Evolutionary conservation across 1,139 yeast genomes (phyloP).

Genomic region (Debaryomyces subglobosus): DNA sequence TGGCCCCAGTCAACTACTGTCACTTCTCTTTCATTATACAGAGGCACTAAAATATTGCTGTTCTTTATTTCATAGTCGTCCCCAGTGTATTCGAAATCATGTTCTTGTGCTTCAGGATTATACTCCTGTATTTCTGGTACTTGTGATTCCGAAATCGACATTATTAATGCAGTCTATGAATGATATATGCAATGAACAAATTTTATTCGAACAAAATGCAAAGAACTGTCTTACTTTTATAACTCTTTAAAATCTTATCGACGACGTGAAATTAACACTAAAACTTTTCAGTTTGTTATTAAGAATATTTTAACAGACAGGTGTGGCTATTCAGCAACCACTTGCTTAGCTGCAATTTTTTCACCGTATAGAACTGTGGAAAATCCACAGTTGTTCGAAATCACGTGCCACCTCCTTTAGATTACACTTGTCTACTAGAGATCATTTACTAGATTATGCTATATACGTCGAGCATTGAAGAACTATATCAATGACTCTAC

Average conservation of each 20-base stretch:
- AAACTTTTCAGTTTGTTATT: not conserved
- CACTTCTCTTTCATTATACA: constrained; percentile 45
- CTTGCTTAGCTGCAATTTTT: constrained; percentile 7
- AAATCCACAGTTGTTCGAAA: constrained; percentile 24
- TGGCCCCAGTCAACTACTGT: constrained; percentile 50
- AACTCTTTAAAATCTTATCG: not conserved
- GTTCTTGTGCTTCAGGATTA: constrained; percentile 1
- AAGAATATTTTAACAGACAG: not conserved
- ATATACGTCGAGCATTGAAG: not conserved
- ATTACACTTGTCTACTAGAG: not conserved
- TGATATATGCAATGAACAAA: not conserved
- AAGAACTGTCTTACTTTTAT: not conserved
- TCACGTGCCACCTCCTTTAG: constrained; percentile 20
- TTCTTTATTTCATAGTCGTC: constrained; percentile 9
- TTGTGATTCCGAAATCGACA: constrained; percentile 17
- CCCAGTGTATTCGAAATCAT: constrained; percentile 8
- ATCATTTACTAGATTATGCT: not conserved
- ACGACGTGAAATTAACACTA: not conserved
- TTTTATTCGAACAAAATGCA: not conserved
- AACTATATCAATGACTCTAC: not conserved
- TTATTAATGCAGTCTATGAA: constrained; percentile 1
- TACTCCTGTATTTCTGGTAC: constrained; percentile 25
- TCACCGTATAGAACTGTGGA: not conserved
- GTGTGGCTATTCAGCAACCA: not conserved
- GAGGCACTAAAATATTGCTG: constrained; percentile 33